These are phyloP conservation scores for Pyrrhoderma noxium DNA, from an alignment of 1,284 basidiomycete species.

Conservation along the genomic window DNA sequence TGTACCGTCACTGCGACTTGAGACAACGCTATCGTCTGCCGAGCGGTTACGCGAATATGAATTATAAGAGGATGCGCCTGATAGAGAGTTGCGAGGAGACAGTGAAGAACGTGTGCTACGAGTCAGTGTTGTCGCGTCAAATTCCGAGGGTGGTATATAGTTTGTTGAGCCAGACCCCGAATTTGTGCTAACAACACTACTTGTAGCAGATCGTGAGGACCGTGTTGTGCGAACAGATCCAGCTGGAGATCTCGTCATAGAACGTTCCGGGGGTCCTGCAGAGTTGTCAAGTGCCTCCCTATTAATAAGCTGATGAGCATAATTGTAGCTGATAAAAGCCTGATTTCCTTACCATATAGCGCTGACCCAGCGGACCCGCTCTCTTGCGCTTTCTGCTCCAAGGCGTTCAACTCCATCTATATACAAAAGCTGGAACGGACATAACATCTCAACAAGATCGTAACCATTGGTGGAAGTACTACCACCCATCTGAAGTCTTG, in stretches of 20 bases:
- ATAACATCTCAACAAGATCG: slow-evolving; percentile 57
- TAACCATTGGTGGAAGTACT: slow-evolving; percentile 39
- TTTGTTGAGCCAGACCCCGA: slow-evolving; percentile 59
- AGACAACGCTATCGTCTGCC: slow-evolving; percentile 61
- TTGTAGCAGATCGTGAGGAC: slow-evolving; percentile 34
- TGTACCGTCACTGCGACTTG: slow-evolving; percentile 30
- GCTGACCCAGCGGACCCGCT: slow-evolving; percentile 83
- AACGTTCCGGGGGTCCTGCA: slow-evolving; percentile 42
- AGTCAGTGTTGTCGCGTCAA: slow-evolving; percentile 35
- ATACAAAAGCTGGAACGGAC: slow-evolving; percentile 85
- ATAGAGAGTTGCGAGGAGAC: slow-evolving; percentile 25
- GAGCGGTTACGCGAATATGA: slow-evolving; percentile 31
- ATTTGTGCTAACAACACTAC: slow-evolving; percentile 30
- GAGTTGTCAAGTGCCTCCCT: slow-evolving; percentile 63
- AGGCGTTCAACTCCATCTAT: slow-evolving; percentile 80
- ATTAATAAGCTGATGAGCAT: slow-evolving; percentile 11
- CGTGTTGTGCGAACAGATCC: slow-evolving; percentile 66
- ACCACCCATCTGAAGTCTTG: slow-evolving; percentile 49
- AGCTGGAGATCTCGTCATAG: slow-evolving; percentile 54
- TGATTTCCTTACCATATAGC: slow-evolving; percentile 62
- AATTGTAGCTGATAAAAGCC: slow-evolving; percentile 13
- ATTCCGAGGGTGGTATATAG: slow-evolving; percentile 60
- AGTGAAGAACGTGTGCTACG: slow-evolving; percentile 22
- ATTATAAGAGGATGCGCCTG: slow-evolving; percentile 5
- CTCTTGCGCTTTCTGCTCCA: slow-evolving; percentile 74